Evolutionary conservation across 148 eudicot species (phyloP).

Genomic region (Rhododendron griersonianum): DNA sequence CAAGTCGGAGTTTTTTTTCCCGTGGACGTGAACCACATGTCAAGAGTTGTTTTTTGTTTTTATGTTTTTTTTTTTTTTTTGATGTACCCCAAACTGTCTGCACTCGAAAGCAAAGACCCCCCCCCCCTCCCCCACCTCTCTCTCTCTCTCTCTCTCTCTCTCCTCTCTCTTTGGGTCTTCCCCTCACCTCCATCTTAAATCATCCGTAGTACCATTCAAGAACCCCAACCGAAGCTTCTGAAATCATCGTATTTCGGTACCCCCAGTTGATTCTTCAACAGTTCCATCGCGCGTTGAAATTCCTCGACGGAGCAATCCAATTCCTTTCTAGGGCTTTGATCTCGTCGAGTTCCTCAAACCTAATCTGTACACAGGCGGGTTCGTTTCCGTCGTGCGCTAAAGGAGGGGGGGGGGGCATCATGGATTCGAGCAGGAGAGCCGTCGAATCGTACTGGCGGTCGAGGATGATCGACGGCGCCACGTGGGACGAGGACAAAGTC

Average conservation of each 20-base stretch:
- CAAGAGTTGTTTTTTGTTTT: too few relatives aligned
- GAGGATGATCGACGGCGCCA: conserved; percentile 81
- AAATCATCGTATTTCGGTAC: neutral
- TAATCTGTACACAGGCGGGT: neutral
- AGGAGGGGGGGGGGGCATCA: neutral
- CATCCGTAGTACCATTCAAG: too few relatives aligned
- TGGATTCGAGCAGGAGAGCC: conserved; percentile 97
- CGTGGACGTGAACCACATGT: neutral
- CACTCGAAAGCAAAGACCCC: neutral
- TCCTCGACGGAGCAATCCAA: neutral
- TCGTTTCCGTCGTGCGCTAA: neutral
- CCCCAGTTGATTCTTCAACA: neutral
- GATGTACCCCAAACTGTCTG: neutral
- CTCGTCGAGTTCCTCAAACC: neutral
- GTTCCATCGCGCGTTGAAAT: neutral
- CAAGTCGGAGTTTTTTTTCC: neutral
- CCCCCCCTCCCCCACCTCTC: neutral
- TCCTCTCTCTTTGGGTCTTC: neutral
- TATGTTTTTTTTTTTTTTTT: too few relatives aligned
- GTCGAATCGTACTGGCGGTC: conserved; percentile 97
- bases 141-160: neutral
- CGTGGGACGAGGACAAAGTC: conserved; percentile 90
- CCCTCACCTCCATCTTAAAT: neutral
- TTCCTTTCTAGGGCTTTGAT: neutral
- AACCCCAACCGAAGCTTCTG: neutral